Percentiles rank a stretch among this genome's conserved stretches.
phyloP scores from a whole-genome alignment of 2,329 filamentous ascomycete species.

The Pestalotiopsis sp. region DNA sequence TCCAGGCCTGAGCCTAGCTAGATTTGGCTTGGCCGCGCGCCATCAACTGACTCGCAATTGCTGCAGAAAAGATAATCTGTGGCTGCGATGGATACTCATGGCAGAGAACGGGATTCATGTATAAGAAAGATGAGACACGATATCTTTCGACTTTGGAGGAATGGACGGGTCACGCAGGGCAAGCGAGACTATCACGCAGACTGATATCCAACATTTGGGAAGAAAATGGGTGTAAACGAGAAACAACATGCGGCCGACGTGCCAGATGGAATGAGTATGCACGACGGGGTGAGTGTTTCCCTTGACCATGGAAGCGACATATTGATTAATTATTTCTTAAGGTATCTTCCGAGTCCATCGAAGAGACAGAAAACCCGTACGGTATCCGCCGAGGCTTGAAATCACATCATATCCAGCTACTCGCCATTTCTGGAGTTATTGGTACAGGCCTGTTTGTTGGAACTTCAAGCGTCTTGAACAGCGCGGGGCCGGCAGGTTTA shows the following conservation, averaged over 20 bases:
- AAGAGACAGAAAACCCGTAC: background rate
- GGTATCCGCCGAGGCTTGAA: background rate
- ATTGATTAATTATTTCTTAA: background rate
- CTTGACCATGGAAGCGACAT: background rate
- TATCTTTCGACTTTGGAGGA: background rate
- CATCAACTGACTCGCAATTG: background rate
- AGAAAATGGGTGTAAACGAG: background rate
- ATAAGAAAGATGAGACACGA: background rate
- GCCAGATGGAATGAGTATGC: background rate
- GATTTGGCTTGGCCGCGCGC: background rate
- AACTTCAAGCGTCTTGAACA: background rate
- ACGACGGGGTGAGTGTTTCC: background rate
- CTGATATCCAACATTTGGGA: background rate
- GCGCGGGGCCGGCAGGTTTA: background rate
- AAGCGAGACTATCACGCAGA: background rate
- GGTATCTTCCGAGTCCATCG: background rate
- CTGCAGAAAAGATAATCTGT: background rate
- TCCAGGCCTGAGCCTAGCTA: background rate
- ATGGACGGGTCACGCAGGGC: background rate
- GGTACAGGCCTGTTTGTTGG: conserved; percentile 12
- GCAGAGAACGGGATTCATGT: background rate
- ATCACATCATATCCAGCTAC: conserved; percentile 13
- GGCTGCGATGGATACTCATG: background rate
- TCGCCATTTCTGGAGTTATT: conserved; percentile 19
- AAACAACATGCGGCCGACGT: background rate